Conservation (phyloP, 192 early-diverging fungal species). For the Podochytrium sp. region DNA sequence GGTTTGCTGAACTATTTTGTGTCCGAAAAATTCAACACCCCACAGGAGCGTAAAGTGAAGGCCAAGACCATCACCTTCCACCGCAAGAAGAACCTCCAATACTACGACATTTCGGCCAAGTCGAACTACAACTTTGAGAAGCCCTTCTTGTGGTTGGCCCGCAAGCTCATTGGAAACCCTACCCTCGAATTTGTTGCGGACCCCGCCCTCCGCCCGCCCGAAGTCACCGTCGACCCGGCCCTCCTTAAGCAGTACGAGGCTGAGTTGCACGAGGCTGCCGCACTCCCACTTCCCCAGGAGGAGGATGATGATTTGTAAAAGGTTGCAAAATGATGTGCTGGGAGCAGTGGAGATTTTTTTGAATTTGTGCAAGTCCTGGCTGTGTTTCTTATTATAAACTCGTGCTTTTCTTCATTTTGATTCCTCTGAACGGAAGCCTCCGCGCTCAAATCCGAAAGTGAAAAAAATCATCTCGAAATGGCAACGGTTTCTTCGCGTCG, state of each 20-base stretch:
- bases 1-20: background rate
- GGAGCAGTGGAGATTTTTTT: too few relatives aligned
- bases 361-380: too few relatives aligned
- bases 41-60: slow-evolving; percentile 97
- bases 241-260: slow-evolving; percentile 79
- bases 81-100: slow-evolving; percentile 99
- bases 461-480: too few relatives aligned
- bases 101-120: slow-evolving; percentile 99
- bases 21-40: background rate
- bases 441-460: too few relatives aligned
- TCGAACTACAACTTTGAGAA: slow-evolving; percentile 99
- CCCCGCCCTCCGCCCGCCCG: slow-evolving; percentile 94
- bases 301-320: slow-evolving; percentile 47
- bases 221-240: slow-evolving; percentile 81
- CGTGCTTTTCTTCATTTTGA: too few relatives aligned
- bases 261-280: slow-evolving; percentile 79
- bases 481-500: background rate
- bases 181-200: slow-evolving; percentile 97
- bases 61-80: slow-evolving; percentile 99
- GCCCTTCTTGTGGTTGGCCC: slow-evolving; percentile 99
- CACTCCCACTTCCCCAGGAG: slow-evolving; percentile 86
- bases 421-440: too few relatives aligned
- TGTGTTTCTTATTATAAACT: too few relatives aligned
- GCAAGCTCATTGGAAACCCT: slow-evolving; percentile 94
- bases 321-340: background rate